Evolutionary conservation across 257 asterid genomes (phyloP).

Genomic region (Coffea eugenioides): DNA sequence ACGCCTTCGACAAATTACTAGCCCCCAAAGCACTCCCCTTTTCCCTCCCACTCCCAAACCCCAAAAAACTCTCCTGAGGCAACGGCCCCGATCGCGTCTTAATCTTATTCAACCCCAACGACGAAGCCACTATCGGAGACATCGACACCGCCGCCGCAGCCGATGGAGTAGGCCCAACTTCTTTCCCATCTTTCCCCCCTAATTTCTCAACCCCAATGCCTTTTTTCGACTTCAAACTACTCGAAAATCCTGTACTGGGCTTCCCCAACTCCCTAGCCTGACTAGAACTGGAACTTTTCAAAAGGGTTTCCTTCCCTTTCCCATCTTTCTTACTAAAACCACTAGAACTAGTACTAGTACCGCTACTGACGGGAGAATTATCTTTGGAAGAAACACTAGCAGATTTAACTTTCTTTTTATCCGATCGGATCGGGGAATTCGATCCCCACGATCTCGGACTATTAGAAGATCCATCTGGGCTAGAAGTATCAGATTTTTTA

Average conservation of each 20-base stretch:
- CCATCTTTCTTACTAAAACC: constrained; percentile 44
- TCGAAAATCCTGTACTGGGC: constrained; percentile 31
- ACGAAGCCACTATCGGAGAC: constrained; percentile 93
- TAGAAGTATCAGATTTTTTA: constrained; percentile 75
- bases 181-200: constrained; percentile 36
- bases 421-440: constrained; percentile 88
- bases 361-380: constrained; percentile 38
- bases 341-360: constrained; percentile 25
- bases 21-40: constrained; percentile 70
- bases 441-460: constrained; percentile 89
- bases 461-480: constrained; percentile 91
- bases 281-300: constrained; percentile 3
- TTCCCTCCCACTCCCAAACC: constrained; percentile 60
- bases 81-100: constrained; percentile 99
- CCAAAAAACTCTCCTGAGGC: constrained; percentile 96
- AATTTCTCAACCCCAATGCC: constrained; percentile 40
- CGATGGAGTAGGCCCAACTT: constrained; percentile 28
- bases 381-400: constrained; percentile 54
- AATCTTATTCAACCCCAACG: constrained; percentile 90
- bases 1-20: constrained; percentile 75
- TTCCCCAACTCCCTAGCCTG: constrained; percentile 30
- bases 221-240: constrained; percentile 24
- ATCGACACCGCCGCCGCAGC: constrained; percentile 47
- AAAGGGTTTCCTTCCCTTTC: constrained; percentile 43
- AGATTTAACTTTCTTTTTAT: constrained; percentile 72